Percentiles rank a stretch among this genome's conserved stretches.
Conservation (phyloP, 306 rosid genomes). For the Cucumis sativus region Cucumber_9930_V3 NC_026660.2:26542501-26543000, state of each 20-base stretch:
- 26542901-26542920: slow-evolving; percentile 32
- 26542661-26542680: background rate
- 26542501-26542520: slow-evolving; percentile 82
- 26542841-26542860: background rate
- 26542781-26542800: background rate
- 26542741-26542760: background rate
- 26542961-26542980: slow-evolving; percentile 46
- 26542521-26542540: slow-evolving; percentile 51
- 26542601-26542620: background rate
- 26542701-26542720: background rate
- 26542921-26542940: slow-evolving; percentile 81
- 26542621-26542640: background rate
- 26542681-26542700: no score
- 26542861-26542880: background rate
- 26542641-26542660: background rate
- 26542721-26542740: background rate
- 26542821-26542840: background rate
- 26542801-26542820: background rate
- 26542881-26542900: slow-evolving; percentile 28
- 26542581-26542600: background rate
- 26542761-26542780: background rate
- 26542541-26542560: slow-evolving; percentile 25
- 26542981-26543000: slow-evolving; percentile 5
- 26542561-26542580: background rate
- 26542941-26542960: slow-evolving; percentile 90